phyloP scores from a whole-genome alignment of 140 eudicot species.

The Flaveria floridana region DNA sequence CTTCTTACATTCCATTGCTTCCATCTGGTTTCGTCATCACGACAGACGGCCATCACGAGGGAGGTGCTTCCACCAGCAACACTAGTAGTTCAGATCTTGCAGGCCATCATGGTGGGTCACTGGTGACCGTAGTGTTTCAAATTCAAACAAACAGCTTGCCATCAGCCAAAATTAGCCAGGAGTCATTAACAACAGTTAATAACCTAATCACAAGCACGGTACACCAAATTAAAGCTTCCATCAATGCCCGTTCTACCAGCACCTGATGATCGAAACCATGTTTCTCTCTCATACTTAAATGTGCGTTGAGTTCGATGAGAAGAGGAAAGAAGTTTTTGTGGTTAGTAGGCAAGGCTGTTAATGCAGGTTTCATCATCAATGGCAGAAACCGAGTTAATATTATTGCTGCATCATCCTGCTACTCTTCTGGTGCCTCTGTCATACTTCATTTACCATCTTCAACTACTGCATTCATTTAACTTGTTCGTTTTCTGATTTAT shows the following conservation, averaged over 20 bases:
- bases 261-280: conserved; percentile 11
- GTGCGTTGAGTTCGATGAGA: conserved; percentile 20
- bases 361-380: conserved; percentile 54
- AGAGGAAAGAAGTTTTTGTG: conserved; percentile 30
- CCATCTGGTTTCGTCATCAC: conserved; percentile 75
- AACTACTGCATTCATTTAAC: conserved; percentile 47
- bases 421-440: conserved; percentile 46
- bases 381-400: conserved; percentile 49
- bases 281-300: conserved; percentile 27
- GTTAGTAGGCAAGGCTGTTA: conserved; percentile 47
- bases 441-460: conserved; percentile 49
- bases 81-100: background rate
- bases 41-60: conserved; percentile 44
- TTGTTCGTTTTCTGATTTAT: conserved; percentile 15
- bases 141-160: conserved; percentile 59
- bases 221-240: conserved; percentile 64
- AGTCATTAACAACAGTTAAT: conserved; percentile 62
- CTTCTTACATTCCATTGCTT: conserved; percentile 63
- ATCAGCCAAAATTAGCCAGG: conserved; percentile 61
- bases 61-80: conserved; percentile 45
- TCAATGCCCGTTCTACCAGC: conserved; percentile 50
- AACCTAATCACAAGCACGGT: conserved; percentile 64
- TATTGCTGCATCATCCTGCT: conserved; percentile 48
- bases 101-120: conserved; percentile 42
- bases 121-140: conserved; percentile 62